A percentile compares a stretch with the other conserved stretches of the same genome.
Conservation (phyloP, 495 filamentous ascomycete species). For the Clavariopsis aquatica region DNA sequence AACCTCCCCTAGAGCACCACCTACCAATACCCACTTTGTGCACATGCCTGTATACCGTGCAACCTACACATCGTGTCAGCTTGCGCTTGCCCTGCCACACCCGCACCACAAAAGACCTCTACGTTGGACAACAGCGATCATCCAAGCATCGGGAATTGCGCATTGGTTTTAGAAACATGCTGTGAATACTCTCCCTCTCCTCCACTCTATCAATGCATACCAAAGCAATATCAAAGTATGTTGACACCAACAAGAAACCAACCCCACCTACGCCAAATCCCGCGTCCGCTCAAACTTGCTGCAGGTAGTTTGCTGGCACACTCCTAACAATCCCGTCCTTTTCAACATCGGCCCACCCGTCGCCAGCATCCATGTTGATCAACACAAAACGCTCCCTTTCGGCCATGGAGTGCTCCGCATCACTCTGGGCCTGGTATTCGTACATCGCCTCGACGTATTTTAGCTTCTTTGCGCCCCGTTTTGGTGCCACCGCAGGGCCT, state of each 20-base stretch:
- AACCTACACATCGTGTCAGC: background rate
- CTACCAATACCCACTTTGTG: background rate
- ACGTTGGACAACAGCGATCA: background rate
- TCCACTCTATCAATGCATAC: background rate
- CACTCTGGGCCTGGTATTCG: slow-evolving; percentile 82
- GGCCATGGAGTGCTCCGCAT: slow-evolving; percentile 82
- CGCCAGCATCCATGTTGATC: slow-evolving; percentile 78
- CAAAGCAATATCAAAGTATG: background rate
- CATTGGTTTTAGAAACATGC: background rate
- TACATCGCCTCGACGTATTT: slow-evolving; percentile 92
- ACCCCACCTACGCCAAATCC: background rate
- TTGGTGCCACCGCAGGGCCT: slow-evolving; percentile 88
- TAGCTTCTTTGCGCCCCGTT: slow-evolving; percentile 90
- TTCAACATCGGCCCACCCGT: slow-evolving; percentile 97
- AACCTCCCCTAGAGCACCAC: no score
- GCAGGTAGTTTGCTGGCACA: slow-evolving; percentile 92
- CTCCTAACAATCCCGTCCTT: slow-evolving; percentile 85
- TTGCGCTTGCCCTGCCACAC: background rate
- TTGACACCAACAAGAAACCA: background rate
- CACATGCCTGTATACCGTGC: background rate
- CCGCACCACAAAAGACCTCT: background rate
- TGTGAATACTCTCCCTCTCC: background rate
- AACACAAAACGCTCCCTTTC: slow-evolving; percentile 93
- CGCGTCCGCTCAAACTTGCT: slow-evolving; percentile 55
- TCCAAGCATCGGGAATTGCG: background rate